phyloP scores from a whole-genome alignment of 2,329 filamentous ascomycete genomes.

The Aspergillus sp. region DNA sequence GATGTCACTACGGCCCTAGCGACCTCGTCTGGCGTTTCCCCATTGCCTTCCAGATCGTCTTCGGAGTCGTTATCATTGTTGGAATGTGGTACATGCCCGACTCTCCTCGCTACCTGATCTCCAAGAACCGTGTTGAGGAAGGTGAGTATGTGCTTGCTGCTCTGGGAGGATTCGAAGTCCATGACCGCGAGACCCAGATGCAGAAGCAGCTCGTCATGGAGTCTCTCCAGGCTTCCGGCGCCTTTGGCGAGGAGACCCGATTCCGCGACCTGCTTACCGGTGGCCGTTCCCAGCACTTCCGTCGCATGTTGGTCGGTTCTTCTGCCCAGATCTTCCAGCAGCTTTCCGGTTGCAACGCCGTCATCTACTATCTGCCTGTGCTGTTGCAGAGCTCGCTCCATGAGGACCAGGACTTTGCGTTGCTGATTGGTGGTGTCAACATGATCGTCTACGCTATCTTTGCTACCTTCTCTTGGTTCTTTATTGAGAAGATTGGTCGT shows the following conservation, averaged over 20 bases:
- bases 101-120: slow-evolving; percentile 43
- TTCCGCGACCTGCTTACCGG: slow-evolving; percentile 39
- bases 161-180: slow-evolving; percentile 43
- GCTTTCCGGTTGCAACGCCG: slow-evolving; percentile 46
- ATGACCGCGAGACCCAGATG: slow-evolving; percentile 53
- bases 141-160: slow-evolving; percentile 49
- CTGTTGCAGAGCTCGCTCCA: slow-evolving; percentile 45
- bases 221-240: slow-evolving; percentile 59
- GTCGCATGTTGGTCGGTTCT: slow-evolving; percentile 36
- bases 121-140: slow-evolving; percentile 41
- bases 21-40: slow-evolving; percentile 48
- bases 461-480: slow-evolving; percentile 43
- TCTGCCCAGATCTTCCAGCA: slow-evolving; percentile 44
- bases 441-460: slow-evolving; percentile 43
- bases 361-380: slow-evolving; percentile 47
- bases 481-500: slow-evolving; percentile 47
- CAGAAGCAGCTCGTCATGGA: slow-evolving; percentile 67
- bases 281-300: slow-evolving; percentile 36
- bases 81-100: slow-evolving; percentile 42
- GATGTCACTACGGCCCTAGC: slow-evolving; percentile 31
- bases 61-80: slow-evolving; percentile 41
- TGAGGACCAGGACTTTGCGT: slow-evolving; percentile 37
- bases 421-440: slow-evolving; percentile 50
- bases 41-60: slow-evolving; percentile 50
- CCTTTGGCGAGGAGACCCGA: slow-evolving; percentile 37